phyloP scores from a whole-genome alignment of 345 rosid genomes.

The Cardamine occulta region DNA sequence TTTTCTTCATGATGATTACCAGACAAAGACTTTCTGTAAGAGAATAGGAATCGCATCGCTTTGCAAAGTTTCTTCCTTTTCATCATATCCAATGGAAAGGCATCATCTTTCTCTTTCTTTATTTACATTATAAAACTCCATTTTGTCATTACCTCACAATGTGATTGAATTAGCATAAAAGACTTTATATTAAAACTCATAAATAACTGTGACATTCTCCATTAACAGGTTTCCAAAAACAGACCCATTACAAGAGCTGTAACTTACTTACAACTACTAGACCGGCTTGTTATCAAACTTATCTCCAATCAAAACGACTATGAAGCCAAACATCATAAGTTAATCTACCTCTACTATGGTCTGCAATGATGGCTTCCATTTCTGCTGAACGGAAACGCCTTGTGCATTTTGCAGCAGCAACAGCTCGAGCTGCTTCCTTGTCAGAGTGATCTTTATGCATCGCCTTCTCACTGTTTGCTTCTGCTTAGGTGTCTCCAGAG shows the following conservation, averaged over 20 bases:
- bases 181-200: neutral
- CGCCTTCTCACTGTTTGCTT: slow-evolving; percentile 34
- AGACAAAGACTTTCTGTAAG: slow-evolving; percentile 31
- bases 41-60: slow-evolving; percentile 32
- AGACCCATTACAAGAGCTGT: slow-evolving; percentile 16
- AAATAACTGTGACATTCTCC: slow-evolving; percentile 16
- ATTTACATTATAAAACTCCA: slow-evolving; percentile 17
- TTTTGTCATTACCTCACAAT: neutral
- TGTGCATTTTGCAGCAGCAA: slow-evolving; percentile 41
- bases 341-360: slow-evolving; percentile 50
- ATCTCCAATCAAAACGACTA: slow-evolving; percentile 24
- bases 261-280: slow-evolving; percentile 31
- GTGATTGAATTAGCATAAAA: slow-evolving; percentile 1
- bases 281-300: neutral
- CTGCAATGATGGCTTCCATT: slow-evolving; percentile 65
- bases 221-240: slow-evolving; percentile 28
- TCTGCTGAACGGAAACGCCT: slow-evolving; percentile 37
- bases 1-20: slow-evolving; percentile 39
- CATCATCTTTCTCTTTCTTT: slow-evolving; percentile 34
- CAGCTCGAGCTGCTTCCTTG: slow-evolving; percentile 54
- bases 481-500: slow-evolving; percentile 14
- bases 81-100: slow-evolving; percentile 39
- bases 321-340: slow-evolving; percentile 23
- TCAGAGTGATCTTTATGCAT: slow-evolving; percentile 51
- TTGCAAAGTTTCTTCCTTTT: slow-evolving; percentile 40